Base-by-base conservation (phyloP, 2,329 filamentous ascomycete species). In the Penicillium glabrum region DNA sequence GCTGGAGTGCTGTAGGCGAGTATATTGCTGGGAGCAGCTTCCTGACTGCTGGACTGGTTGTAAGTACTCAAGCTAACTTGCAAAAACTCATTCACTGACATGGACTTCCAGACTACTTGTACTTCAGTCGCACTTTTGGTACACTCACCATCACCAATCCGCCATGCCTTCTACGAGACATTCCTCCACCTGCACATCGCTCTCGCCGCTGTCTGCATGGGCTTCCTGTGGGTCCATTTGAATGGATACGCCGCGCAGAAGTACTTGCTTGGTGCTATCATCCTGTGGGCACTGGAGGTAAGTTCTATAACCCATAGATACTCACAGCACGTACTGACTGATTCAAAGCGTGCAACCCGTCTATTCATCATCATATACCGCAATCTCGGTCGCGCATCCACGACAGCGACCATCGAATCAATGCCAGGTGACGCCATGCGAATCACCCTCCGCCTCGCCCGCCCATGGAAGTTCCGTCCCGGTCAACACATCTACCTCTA, bases 121-220 rank as follows among this genome's bases (percentile, higher is more conserved):
- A 82, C 84, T 37, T 83, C 96, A 70, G 66, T 84, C 41, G 71
- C 89, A 45, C 80, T 98, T 46, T 69, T 89, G 53, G 68, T 96
- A 51, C 79, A 88, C 27, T 88, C 91, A 10, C 79, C 89, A 53
- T 93, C 77, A 1, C 59, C 91, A 0, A 70, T 98, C 51, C 87
- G 93, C 60, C 92, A 96, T 73, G 91, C 92, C 48, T 96, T 96
- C 72, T 97, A 98, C 78, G 93, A 97, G 77, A 93, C 90, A 1
- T 97, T 97, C 78, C 83, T 98, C 66, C 91, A 90, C 71, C 76
- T 89, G 29, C 95, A 98, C 77, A 92, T 96, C 65, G 73, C 90
- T 37, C 78, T 96, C 50, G 91, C 88, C 39, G 74, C 88, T 35
- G 70, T 90, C 53, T 79, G 81, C 47, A 83, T 97, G 50, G 80